Conservation (phyloP, 1,139 yeast species). For the Taphrina wiesneri region DNA sequence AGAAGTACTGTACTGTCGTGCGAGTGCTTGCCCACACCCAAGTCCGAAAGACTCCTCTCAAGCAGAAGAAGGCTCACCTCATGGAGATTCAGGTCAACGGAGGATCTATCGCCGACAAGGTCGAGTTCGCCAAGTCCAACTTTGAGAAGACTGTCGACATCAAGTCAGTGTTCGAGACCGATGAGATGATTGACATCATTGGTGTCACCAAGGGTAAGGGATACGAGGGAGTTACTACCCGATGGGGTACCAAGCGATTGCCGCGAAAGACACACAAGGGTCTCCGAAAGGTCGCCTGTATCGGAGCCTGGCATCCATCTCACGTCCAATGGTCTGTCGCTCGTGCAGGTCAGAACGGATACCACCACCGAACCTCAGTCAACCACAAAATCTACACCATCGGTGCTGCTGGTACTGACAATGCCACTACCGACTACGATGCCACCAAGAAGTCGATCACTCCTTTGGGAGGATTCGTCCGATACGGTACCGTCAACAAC, state of each 20-base stretch:
- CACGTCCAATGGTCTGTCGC: constrained; percentile 99
- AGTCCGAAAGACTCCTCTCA: constrained; percentile 97
- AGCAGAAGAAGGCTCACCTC: constrained; percentile 99
- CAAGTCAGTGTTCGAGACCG: constrained; percentile 94
- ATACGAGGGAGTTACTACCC: constrained; percentile 99
- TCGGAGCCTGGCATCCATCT: constrained; percentile 99
- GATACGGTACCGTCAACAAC: constrained; percentile 97
- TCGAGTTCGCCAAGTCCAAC: constrained; percentile 98
- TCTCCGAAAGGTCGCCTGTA: constrained; percentile 99
- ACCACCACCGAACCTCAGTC: constrained; percentile 99
- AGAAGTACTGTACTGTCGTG: constrained; percentile 97
- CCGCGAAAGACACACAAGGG: constrained; percentile 99
- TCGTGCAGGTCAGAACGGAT: constrained; percentile 99
- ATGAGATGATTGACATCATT: constrained; percentile 96
- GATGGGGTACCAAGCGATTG: constrained; percentile 99
- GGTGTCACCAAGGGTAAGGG: constrained; percentile 99
- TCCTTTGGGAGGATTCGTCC: constrained; percentile 99
- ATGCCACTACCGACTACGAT: constrained; percentile 97
- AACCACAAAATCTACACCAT: constrained; percentile 99
- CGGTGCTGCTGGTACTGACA: constrained; percentile 85
- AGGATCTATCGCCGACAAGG: constrained; percentile 97
- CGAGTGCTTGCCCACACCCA: constrained; percentile 99
- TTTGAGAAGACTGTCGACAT: constrained; percentile 98
- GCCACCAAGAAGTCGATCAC: constrained; percentile 99
- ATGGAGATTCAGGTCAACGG: constrained; percentile 99